Evolutionary conservation across 306 rosid species (phyloP), one percentile per base, ranked within the genome.

Genomic region (Ceratonia siliqua): DNA sequence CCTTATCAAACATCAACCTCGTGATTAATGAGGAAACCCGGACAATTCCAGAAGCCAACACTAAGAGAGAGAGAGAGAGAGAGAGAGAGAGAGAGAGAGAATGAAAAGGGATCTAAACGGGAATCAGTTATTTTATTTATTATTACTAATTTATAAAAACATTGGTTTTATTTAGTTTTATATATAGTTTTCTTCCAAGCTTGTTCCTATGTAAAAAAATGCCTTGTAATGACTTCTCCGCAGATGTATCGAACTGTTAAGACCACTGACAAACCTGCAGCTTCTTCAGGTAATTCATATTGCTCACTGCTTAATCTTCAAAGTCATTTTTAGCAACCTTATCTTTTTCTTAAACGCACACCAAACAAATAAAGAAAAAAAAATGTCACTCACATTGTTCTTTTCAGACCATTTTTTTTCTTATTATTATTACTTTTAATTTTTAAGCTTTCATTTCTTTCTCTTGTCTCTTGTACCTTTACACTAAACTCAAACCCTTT

Each of bases 241-340:
- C 88, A 93, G 98, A 93, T 93, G 98, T 93, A 93, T 85, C 84
- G 98, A 68, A 93, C 98, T 78, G 97, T 93, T 75, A 93, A 91
- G 85, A 91, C 97, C 57, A 91, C 98, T 83, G 97, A 89, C 93
- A 93, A 87, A 53, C 93, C 98, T 82, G 90, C 93, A 8, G 93
- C 93, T 74, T 93, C 97, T 58, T 89, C 98, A 82, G 98, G 98
- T 93, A 90, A 91, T 91, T 91, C 88, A 74, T 62, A 82, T 80
- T 87, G 89, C 30, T 57, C 30, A 57, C 27, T 25, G n/a, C 71
- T 87, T 69, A 81, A 52, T 53, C 82, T 57, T 78, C 33, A 42
- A 30, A 70, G 2, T 12, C 55, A n/a, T 77, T 39, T 35, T 75
- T 45, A 65, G 41, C 83, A 79, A 66, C 81, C 55, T 73, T 79